Conservation (phyloP, 345 rosid species). For the Fremontodendron californicum region DNA sequence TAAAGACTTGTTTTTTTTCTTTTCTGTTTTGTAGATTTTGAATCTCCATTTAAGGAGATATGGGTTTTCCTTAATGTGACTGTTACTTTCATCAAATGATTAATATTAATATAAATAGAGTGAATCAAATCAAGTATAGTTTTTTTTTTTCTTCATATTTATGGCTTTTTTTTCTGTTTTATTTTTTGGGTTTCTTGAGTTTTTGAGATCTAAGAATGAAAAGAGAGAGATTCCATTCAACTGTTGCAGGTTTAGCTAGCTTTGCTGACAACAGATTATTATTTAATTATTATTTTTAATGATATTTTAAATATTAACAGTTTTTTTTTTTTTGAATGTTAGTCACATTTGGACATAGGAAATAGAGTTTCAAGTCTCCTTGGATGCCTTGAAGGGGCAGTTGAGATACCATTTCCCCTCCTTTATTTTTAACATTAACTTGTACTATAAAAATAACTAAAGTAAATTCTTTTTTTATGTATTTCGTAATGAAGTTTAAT, state of each 20-base stretch:
- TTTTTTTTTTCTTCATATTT: background rate
- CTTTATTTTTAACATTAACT: too few species aligned
- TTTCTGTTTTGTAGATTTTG: constrained; percentile 17
- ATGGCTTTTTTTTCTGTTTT: background rate
- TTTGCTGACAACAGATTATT: constrained; percentile 30
- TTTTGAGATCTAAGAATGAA: constrained; percentile 22
- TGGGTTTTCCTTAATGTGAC: constrained; percentile 9
- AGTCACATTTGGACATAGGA: constrained; percentile 14
- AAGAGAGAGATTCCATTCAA: constrained; percentile 49
- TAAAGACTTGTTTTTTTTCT: background rate
- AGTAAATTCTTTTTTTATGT: too few species aligned
- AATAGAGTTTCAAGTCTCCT: constrained; percentile 12
- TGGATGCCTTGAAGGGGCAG: background rate
- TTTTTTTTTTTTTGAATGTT: background rate
- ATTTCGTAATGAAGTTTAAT: background rate
- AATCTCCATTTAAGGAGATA: constrained; percentile 25
- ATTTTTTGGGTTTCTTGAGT: background rate
- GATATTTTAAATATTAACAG: constrained; percentile 1
- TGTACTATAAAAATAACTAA: background rate
- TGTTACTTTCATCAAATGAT: constrained; percentile 1
- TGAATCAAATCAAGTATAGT: background rate
- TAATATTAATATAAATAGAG: constrained; percentile 13
- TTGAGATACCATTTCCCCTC: too few species aligned
- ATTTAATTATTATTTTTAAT: constrained; percentile 20
- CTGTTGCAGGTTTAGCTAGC: constrained; percentile 34